These are phyloP conservation scores for Triticum monococcum DNA, from an alignment of 176 grass and related monocot species.

Conservation along the genomic window DNA sequence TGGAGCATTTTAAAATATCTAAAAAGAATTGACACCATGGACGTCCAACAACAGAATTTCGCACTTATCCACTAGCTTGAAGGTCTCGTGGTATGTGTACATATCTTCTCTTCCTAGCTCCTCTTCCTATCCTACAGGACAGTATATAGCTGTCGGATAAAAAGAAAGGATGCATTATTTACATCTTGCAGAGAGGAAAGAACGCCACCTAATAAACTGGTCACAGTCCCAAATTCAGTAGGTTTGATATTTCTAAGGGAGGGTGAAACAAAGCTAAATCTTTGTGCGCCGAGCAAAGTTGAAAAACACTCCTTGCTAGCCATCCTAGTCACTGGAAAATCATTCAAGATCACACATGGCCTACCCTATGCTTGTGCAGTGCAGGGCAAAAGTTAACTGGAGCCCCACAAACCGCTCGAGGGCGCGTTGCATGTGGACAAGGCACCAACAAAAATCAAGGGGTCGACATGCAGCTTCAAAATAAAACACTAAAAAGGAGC, in stretches of 20 bases:
- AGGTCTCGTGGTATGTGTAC: no score
- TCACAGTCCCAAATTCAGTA: background rate
- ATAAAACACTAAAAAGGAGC: background rate
- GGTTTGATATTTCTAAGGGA: background rate
- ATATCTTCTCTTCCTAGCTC: background rate
- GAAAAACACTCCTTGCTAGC: background rate
- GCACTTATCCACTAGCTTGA: no score
- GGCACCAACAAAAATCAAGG: constrained; percentile 14
- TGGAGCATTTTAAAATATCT: no score
- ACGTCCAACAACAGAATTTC: no score
- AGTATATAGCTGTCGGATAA: background rate
- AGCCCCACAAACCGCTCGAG: background rate
- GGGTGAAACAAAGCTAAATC: background rate
- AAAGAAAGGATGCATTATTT: background rate
- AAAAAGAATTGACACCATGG: no score
- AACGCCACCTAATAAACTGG: background rate
- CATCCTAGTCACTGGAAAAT: constrained; percentile 11
- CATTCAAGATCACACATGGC: background rate
- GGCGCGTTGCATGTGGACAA: constrained; percentile 18
- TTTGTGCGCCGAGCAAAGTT: background rate
- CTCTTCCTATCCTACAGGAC: background rate
- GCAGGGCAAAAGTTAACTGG: background rate
- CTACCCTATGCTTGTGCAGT: background rate
- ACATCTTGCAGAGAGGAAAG: background rate
- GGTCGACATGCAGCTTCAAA: background rate